A percentile compares a stretch with the other conserved stretches of the same genome.
phyloP scores from a whole-genome alignment of 257 asterid species.

The Avicennia marina region DNA sequence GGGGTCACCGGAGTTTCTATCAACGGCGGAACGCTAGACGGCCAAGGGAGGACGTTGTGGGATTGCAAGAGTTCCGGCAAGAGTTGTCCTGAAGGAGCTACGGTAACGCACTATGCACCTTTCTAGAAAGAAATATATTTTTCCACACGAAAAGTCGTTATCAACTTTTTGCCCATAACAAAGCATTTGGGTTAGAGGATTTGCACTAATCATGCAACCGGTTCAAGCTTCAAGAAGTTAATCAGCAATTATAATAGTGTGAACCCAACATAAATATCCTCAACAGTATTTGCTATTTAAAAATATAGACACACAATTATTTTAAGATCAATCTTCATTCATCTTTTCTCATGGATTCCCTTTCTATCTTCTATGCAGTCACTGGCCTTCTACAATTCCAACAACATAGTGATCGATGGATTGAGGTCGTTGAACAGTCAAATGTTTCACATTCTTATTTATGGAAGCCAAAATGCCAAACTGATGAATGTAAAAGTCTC shows the following conservation, averaged over 20 bases:
- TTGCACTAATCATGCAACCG: too few species aligned
- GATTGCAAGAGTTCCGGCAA: slow-evolving; percentile 31
- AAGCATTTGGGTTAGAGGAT: too few species aligned
- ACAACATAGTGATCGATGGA: slow-evolving; percentile 39
- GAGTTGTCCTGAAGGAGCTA: slow-evolving; percentile 14
- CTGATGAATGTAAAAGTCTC: slow-evolving; percentile 33
- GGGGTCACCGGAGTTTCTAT: slow-evolving; percentile 48
- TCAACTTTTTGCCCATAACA: too few species aligned
- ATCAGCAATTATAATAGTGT: too few species aligned
- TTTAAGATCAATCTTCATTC: too few species aligned
- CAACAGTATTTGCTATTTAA: too few species aligned
- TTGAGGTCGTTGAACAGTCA: slow-evolving; percentile 49
- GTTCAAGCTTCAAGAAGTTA: too few species aligned
- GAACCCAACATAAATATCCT: too few species aligned
- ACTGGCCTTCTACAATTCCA: slow-evolving; percentile 47
- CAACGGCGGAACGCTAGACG: slow-evolving; percentile 53
- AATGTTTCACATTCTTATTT: slow-evolving; percentile 47
- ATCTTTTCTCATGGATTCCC: not conserved
- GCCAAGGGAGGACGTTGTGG: slow-evolving; percentile 35
- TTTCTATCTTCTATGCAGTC: slow-evolving; percentile 24
- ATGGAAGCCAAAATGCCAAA: slow-evolving; percentile 36
- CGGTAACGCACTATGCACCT: not conserved
- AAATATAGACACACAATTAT: too few species aligned
- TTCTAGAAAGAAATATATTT: not conserved
- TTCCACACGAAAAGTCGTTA: too few species aligned